Base-by-base conservation (phyloP, 805 yeast species). In the Yamadazyma phyllophila region DNA sequence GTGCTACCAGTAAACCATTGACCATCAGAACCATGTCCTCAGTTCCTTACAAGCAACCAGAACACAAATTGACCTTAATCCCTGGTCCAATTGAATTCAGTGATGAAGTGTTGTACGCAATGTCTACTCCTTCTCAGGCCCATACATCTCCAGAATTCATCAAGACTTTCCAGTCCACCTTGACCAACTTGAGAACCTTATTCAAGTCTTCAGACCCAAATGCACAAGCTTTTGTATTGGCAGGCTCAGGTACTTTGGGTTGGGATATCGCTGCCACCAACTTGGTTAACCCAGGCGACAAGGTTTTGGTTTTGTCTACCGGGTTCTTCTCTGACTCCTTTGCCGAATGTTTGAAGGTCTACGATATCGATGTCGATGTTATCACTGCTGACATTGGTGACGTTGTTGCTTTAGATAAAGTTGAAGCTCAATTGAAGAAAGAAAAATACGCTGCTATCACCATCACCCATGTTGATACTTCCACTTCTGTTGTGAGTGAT, bases 181-280 rank as follows among this genome's bases (percentile, higher is more conserved):
- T 92, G 59, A 65, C 74, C 57, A 80, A 82, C 63, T 76, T 88
- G 56, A 80, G 97, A 57, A 75, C 72, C 53, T 66, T 92, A 54
- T 91, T 91, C 77, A 78, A 83, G 60, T 82, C 92, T 26, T 69
- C 80, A 24, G 81, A 77, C 56, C 64, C 79, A 11, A 44, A 46
- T 9, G 79, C 94, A 31, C 96, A 88, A 69, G 88, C 91, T 7
- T 75, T 87, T 49, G 87, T 92, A 12, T 61, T 92, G 46, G 77
- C 94, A 2, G 98, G 97, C 36, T 85, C 96, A 1, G 98, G 98
- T 47, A 89, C 97, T 15, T 75, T 91, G 35, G 98, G 98, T 31
- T 91, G 97, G 96, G 98, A 91, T 60, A 71, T 91, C 50, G 83
- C 81, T 35, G 96, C 85, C 20, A 77, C 96, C 29, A 91, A 92